Evolutionary conservation across 371 early-diverging fungal species (phyloP).

Genomic region (Mortierella sp.): DNA sequence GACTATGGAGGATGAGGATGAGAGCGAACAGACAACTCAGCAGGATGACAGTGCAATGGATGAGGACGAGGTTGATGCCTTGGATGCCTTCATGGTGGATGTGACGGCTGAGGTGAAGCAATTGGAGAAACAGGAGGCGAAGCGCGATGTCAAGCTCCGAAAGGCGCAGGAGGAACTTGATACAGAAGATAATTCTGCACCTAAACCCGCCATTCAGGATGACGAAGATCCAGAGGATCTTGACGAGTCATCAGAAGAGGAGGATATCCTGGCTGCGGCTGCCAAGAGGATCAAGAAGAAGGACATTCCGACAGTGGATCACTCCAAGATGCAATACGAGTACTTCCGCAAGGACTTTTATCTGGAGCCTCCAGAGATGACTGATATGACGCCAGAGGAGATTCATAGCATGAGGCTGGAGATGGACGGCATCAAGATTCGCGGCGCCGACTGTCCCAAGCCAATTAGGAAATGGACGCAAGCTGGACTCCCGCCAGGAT

Average conservation of each 20-base stretch:
- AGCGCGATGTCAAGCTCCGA: constrained; percentile 41
- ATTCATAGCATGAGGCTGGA: constrained; percentile 88
- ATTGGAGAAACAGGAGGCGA: constrained; percentile 76
- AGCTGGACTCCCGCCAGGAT: constrained; percentile 87
- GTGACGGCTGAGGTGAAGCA: constrained; percentile 82
- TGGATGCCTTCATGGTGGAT: constrained; percentile 91
- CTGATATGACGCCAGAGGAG: constrained; percentile 86
- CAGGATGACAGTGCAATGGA: constrained; percentile 51
- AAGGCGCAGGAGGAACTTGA: constrained; percentile 49
- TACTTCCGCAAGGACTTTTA: constrained; percentile 96
- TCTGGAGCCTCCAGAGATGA: constrained; percentile 95
- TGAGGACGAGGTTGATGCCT: constrained; percentile 72
- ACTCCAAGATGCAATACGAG: constrained; percentile 88
- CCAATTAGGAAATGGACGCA: constrained; percentile 97
- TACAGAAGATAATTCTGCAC: constrained; percentile 8
- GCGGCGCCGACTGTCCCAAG: constrained; percentile 91
- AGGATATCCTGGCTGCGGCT: constrained; percentile 88
- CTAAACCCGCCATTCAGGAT: constrained; percentile 44
- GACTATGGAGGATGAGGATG: constrained; percentile 45
- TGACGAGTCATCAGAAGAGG: constrained; percentile 64
- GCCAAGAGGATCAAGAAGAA: constrained; percentile 91
- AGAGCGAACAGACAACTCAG: constrained; percentile 29
- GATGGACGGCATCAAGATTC: constrained; percentile 95
- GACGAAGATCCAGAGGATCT: constrained; percentile 70
- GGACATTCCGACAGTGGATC: constrained; percentile 93